A percentile compares a stretch with the other conserved stretches of the same genome.
Conservation (phyloP, 805 yeast genomes). For the Brettanomyces naardenensis region DNA sequence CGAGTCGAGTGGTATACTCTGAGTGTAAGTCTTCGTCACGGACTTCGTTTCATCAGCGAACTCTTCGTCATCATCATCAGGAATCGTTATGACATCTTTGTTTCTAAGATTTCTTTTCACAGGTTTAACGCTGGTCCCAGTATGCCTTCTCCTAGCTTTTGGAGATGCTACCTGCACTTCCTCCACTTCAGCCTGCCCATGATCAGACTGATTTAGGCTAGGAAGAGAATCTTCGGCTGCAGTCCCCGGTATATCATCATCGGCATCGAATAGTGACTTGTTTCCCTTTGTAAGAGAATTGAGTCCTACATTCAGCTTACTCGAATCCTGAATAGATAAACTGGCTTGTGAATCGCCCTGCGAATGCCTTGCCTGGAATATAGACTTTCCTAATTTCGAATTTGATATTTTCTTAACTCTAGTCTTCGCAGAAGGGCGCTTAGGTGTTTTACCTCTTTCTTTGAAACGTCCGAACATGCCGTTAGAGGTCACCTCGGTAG, state of each 20-base stretch:
- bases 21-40: slow-evolving; percentile 1
- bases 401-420: slow-evolving; percentile 5
- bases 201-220: no score
- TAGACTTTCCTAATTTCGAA: background rate
- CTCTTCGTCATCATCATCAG: slow-evolving; percentile 4
- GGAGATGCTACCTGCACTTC: background rate
- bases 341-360: background rate
- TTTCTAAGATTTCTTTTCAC: background rate
- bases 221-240: background rate
- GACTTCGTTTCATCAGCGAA: background rate
- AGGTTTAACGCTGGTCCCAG: background rate
- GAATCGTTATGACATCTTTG: background rate
- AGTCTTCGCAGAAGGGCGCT: slow-evolving; percentile 11
- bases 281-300: slow-evolving; percentile 7
- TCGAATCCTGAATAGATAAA: background rate
- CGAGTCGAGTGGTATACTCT: background rate
- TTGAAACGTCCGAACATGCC: background rate
- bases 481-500: no score
- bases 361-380: background rate
- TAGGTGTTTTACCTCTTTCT: slow-evolving; percentile 6
- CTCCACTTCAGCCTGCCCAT: no score
- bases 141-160: background rate
- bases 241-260: slow-evolving; percentile 1
- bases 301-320: background rate
- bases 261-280: slow-evolving; percentile 9